Conservation (phyloP, 352 stramenopile species). For the Thalassiosira livingstoniorum region DNA sequence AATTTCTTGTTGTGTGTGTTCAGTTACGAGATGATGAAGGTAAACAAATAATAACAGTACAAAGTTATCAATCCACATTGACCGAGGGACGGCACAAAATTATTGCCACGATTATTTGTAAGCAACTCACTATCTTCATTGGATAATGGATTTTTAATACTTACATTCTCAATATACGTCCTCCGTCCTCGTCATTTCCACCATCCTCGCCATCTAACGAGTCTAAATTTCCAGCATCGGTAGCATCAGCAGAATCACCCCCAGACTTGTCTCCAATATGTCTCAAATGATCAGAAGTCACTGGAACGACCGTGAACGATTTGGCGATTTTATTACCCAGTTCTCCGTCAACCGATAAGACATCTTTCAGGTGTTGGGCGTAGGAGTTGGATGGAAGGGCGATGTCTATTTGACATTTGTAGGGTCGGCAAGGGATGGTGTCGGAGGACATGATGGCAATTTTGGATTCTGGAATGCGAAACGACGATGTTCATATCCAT, state of each 20-base stretch:
- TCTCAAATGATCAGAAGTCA: background rate
- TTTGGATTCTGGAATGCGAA: too few relatives aligned
- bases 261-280: background rate
- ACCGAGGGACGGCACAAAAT: too few relatives aligned
- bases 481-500: too few relatives aligned
- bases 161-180: constrained; percentile 49
- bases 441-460: too few relatives aligned
- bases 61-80: too few relatives aligned
- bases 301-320: constrained; percentile 33
- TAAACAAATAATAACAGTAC: background rate
- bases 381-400: constrained; percentile 35
- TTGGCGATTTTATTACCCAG: constrained; percentile 54
- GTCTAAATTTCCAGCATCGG: background rate
- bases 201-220: background rate
- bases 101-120: too few relatives aligned
- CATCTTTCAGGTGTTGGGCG: constrained; percentile 44
- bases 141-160: too few relatives aligned
- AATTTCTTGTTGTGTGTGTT: constrained; percentile 20
- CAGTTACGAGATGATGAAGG: background rate
- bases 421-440: constrained; percentile 26
- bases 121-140: too few relatives aligned
- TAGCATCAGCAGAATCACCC: constrained; percentile 6
- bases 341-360: constrained; percentile 51
- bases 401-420: constrained; percentile 45
- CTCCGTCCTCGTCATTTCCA: background rate